These are phyloP conservation scores for Schizophyllum commune DNA, from an alignment of 1,284 basidiomycete species.

Conservation along the genomic window DNA sequence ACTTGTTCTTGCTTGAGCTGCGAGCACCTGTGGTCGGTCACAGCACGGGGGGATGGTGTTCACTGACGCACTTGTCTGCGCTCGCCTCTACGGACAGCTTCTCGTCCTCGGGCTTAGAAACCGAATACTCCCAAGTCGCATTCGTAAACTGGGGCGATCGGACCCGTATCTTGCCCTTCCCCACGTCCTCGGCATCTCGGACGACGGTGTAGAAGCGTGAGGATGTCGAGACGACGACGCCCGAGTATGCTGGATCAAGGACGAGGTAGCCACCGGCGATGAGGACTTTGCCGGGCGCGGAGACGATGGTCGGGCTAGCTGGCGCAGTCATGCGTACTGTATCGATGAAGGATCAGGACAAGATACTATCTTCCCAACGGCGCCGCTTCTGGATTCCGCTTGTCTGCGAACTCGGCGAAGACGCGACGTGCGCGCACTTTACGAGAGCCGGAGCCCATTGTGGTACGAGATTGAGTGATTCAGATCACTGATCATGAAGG, in stretches of 20 bases:
- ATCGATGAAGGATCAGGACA: too few relatives aligned
- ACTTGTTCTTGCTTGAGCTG: constrained; percentile 70
- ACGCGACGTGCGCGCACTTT: too few relatives aligned
- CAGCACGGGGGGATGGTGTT: constrained; percentile 7
- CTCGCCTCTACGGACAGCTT: constrained; percentile 37
- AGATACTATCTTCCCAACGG: too few relatives aligned
- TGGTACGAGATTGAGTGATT: too few relatives aligned
- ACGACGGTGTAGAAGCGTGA: constrained; percentile 87
- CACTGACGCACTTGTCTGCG: constrained; percentile 32
- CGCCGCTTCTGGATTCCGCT: too few relatives aligned
- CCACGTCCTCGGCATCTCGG: constrained; percentile 21
- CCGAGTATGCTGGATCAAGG: constrained; percentile 77
- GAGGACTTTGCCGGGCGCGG: constrained; percentile 93
- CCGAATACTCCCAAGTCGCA: constrained; percentile 73
- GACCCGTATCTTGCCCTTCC: constrained; percentile 48
- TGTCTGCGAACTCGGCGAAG: too few relatives aligned
- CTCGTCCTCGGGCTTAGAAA: constrained; percentile 33
- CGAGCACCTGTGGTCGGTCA: constrained; percentile 8
- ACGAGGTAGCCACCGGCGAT: constrained; percentile 93
- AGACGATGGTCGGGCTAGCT: constrained; percentile 70
- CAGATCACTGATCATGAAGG: too few relatives aligned
- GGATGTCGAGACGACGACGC: constrained; percentile 84
- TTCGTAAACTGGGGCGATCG: constrained; percentile 86
- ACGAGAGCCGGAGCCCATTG: too few relatives aligned
- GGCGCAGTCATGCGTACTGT: constrained; percentile 31